Conservation (phyloP, 164 flowering plant species). For the Vitis rupestris region DNA sequence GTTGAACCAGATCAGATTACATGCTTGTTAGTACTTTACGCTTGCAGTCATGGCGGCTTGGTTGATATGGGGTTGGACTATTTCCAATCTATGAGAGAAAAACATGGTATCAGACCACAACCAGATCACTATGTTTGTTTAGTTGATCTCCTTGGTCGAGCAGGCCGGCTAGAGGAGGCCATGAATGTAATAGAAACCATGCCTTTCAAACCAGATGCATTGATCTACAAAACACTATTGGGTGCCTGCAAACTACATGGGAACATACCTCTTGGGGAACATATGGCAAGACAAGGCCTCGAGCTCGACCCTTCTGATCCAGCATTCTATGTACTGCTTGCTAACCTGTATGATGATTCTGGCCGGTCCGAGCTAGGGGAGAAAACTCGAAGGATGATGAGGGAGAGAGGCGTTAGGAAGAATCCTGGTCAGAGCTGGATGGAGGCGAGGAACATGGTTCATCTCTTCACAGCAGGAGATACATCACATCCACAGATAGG, state of each 20-base stretch:
- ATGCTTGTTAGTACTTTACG: slow-evolving; percentile 43
- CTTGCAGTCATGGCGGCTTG: slow-evolving; percentile 61
- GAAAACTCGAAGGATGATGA: slow-evolving; percentile 37
- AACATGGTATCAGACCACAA: slow-evolving; percentile 30
- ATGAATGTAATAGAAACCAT: slow-evolving; percentile 37
- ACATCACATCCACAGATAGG: slow-evolving; percentile 28
- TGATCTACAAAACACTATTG: slow-evolving; percentile 47
- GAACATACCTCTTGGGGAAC: slow-evolving; percentile 54
- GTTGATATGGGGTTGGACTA: slow-evolving; percentile 48
- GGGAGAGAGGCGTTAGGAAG: slow-evolving; percentile 40
- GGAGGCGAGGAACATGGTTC: slow-evolving; percentile 35
- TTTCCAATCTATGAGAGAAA: slow-evolving; percentile 42
- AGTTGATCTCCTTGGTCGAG: slow-evolving; percentile 61
- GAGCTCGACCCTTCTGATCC: slow-evolving; percentile 53
- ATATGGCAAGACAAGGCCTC: slow-evolving; percentile 44
- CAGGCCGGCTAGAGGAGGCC: slow-evolving; percentile 53
- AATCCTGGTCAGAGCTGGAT: slow-evolving; percentile 48
- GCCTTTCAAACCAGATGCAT: slow-evolving; percentile 44
- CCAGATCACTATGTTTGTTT: slow-evolving; percentile 52
- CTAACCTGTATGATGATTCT: slow-evolving; percentile 45
- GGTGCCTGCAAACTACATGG: slow-evolving; percentile 45
- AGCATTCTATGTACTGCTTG: slow-evolving; percentile 47
- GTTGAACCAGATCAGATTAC: slow-evolving; percentile 51
- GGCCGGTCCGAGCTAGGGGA: slow-evolving; percentile 37
- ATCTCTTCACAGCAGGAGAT: slow-evolving; percentile 40